Evolutionary conservation across 1,139 yeast genomes (phyloP), one percentile per base, ranked within the genome.

Genomic region (Lipomyces yarrowii): DNA sequence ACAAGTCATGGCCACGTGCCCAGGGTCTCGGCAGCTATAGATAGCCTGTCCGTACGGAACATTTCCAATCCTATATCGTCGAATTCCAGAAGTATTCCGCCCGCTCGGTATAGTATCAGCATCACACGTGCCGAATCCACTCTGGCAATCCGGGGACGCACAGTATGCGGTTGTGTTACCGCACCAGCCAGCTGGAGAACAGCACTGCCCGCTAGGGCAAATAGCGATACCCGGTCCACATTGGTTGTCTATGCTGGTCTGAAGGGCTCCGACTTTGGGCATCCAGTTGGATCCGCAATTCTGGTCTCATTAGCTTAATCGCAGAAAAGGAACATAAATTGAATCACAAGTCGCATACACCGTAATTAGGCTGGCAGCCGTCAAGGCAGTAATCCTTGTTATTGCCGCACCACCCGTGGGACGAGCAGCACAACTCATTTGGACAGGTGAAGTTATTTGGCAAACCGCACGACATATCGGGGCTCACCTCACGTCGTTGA

Each of bases 1-100:
- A 64, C 67, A 64, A 8, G 68, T 60, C 23, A 65, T n/a, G 3
- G 68, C 68, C 23, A 65, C 57, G 18, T 65, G 61, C 23, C 68
- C 64, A 7, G 64, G 56, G 32, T 60, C 59, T 23, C 33, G 42
- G 52, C 68, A 65, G 39, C 61, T 64, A 37, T 51, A 39, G 42
- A 65, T 63, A n/a, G 59, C 18, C n/a, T 37, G 10, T 10, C 68
- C 68, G 55, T 60, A 65, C 4, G 68, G 68, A 32, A 65, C 46
- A 21, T 46, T 56, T 7, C 68, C 68, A 10, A 62, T n/a, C 3
- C 37, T 54, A 3, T 64, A 21, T 37, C 68, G 58, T 32, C 18
- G 51, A 15, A 63, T 48, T 5, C 33, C 15, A 3, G 64, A 59
- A 3, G 68, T 65, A 53, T 63, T 65, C 35, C 8, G 7, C 15